Conservation (phyloP, 257 asterid species). For the Solanum chilense region DNA sequence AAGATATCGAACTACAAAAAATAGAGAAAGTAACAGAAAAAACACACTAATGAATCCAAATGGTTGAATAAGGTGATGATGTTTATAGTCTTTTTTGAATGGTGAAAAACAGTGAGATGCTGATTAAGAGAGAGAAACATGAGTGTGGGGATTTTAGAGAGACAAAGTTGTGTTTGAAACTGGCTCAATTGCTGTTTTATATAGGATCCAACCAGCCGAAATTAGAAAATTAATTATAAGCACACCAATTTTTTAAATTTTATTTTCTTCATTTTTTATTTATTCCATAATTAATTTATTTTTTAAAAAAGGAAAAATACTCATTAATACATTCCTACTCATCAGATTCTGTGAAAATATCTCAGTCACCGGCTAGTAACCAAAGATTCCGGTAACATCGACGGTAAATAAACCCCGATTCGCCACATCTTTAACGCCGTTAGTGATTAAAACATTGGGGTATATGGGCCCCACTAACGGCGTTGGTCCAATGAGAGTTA, state of each 20-base stretch:
- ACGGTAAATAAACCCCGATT: conserved; percentile 3
- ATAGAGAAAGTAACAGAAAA: background rate
- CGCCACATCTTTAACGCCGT: conserved; percentile 26
- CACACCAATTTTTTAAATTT: background rate
- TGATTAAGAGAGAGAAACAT: background rate
- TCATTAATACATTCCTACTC: background rate
- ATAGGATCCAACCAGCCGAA: conserved; percentile 33
- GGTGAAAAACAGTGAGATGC: background rate
- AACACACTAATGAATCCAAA: background rate
- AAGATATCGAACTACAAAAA: background rate
- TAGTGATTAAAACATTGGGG: conserved; percentile 20
- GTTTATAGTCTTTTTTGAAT: background rate
- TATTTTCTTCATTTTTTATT: background rate
- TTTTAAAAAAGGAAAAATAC: background rate
- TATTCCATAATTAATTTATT: background rate
- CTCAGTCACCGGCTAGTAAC: conserved; percentile 12
- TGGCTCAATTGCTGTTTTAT: conserved; percentile 37
- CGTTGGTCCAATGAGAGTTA: conserved; percentile 57
- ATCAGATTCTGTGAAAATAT: conserved; percentile 11
- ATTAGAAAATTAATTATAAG: conserved; percentile 12
- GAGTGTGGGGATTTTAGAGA: background rate
- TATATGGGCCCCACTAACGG: conserved; percentile 10
- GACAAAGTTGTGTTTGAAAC: conserved; percentile 3
- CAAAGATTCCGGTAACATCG: conserved; percentile 26
- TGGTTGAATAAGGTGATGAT: background rate